phyloP scores from a whole-genome alignment of 768 basidiomycete species.

The Termitomyces titanicus region DNA sequence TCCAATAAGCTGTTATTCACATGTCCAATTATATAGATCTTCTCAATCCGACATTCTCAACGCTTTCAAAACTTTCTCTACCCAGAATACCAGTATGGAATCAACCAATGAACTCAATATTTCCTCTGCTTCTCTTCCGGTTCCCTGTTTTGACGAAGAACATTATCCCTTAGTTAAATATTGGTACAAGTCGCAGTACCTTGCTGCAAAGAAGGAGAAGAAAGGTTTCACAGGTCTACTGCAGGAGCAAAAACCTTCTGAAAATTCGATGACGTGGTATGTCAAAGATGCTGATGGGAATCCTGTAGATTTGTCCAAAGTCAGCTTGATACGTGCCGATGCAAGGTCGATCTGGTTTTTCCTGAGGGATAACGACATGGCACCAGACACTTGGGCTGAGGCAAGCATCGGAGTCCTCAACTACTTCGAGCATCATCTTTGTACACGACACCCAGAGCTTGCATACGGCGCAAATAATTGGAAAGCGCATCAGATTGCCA shows the following conservation, averaged over 20 bases:
- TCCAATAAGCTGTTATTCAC: background rate
- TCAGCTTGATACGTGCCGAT: background rate
- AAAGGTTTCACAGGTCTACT: too few relatives aligned
- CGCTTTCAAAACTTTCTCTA: background rate
- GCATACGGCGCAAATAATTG: background rate
- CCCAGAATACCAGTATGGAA: too few relatives aligned
- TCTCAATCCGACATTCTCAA: background rate
- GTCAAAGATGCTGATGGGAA: background rate
- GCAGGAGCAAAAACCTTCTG: background rate
- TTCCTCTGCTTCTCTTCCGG: too few relatives aligned
- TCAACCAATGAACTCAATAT: too few relatives aligned
- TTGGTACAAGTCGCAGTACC: background rate
- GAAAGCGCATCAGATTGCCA: background rate
- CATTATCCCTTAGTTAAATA: background rate
- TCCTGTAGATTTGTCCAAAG: background rate
- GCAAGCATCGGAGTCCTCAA: background rate
- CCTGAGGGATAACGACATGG: background rate
- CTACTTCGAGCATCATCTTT: too few relatives aligned
- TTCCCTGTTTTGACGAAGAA: background rate
- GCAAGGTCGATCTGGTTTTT: background rate
- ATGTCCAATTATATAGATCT: background rate
- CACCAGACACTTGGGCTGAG: background rate
- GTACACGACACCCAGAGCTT: background rate
- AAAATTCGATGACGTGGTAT: background rate
- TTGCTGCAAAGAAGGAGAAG: background rate